These are phyloP conservation scores for Nemania abortiva DNA, from an alignment of 2,329 filamentous ascomycete genomes.

Conservation along the genomic window DNA sequence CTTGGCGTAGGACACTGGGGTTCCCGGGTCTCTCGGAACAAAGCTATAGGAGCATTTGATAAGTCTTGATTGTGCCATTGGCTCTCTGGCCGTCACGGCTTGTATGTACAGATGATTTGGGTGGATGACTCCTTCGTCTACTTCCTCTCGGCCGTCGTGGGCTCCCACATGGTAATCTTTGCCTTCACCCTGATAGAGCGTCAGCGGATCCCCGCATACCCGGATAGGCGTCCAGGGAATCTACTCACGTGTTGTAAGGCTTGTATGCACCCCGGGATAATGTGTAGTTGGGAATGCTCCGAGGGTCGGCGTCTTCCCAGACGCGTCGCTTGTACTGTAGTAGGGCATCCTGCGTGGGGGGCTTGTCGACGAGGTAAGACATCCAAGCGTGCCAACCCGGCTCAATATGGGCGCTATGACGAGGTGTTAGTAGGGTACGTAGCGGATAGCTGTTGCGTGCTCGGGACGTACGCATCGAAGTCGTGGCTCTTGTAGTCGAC, in stretches of 20 bases:
- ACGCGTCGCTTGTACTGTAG: conserved; percentile 73
- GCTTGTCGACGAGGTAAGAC: conserved; percentile 89
- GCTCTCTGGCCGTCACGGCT: conserved; percentile 21
- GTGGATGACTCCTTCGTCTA: conserved; percentile 32
- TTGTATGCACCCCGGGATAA: conserved; percentile 83
- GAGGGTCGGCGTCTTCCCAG: conserved; percentile 80
- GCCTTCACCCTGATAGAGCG: conserved; percentile 60
- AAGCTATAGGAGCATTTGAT: conserved; percentile 13
- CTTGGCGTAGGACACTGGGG: neutral
- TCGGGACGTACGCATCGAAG: conserved; percentile 74
- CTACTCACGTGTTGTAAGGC: conserved; percentile 91
- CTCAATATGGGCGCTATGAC: conserved; percentile 80
- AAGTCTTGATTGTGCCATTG: conserved; percentile 26
- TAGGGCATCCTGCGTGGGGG: conserved; percentile 81
- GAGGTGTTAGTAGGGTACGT: conserved; percentile 32
- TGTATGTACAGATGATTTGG: conserved; percentile 38
- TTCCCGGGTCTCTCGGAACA: neutral
- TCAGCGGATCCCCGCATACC: conserved; percentile 39
- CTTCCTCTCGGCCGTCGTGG: conserved; percentile 52
- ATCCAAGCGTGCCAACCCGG: conserved; percentile 99
- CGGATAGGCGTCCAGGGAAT: neutral
- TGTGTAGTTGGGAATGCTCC: conserved; percentile 80
- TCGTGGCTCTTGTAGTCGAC: conserved; percentile 95
- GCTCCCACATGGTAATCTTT: conserved; percentile 67
- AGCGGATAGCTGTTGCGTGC: neutral